These are phyloP conservation scores for Nissolia schottii DNA, from an alignment of 306 rosid genomes.

Conservation along the genomic window DNA sequence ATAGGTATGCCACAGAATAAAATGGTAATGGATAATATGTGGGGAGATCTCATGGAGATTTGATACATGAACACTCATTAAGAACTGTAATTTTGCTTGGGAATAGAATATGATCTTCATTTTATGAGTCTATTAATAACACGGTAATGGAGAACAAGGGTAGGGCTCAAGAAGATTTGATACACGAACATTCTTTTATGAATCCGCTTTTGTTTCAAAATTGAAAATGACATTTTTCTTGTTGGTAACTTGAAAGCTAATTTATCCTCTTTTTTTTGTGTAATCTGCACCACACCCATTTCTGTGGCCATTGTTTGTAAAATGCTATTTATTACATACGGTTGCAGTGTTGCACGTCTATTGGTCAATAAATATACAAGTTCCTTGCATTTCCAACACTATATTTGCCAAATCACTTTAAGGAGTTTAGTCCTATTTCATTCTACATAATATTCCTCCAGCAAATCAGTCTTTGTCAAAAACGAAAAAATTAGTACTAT, in stretches of 20 bases:
- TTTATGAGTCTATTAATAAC: background rate
- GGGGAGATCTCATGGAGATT: background rate
- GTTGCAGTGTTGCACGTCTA: background rate
- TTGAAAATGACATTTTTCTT: background rate
- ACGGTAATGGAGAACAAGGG: background rate
- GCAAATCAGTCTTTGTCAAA: background rate
- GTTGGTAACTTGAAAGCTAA: background rate
- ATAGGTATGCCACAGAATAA: background rate
- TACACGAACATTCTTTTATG: background rate
- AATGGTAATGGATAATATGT: conserved; percentile 9
- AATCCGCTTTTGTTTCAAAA: background rate
- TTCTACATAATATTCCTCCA: background rate
- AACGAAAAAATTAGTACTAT: no score
- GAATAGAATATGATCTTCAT: background rate
- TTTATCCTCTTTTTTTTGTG: background rate
- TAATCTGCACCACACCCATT: background rate
- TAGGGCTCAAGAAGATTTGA: background rate
- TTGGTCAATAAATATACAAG: background rate
- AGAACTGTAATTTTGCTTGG: background rate
- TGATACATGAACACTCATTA: background rate
- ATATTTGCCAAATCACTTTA: background rate
- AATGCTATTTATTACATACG: background rate
- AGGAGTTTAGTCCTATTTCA: background rate
- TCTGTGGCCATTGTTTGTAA: background rate
- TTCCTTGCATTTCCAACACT: background rate